A percentile compares a stretch with the other conserved stretches of the same genome.
Conservation (phyloP, 2,329 filamentous ascomycete genomes). For the Colletotrichum abscissum region DNA sequence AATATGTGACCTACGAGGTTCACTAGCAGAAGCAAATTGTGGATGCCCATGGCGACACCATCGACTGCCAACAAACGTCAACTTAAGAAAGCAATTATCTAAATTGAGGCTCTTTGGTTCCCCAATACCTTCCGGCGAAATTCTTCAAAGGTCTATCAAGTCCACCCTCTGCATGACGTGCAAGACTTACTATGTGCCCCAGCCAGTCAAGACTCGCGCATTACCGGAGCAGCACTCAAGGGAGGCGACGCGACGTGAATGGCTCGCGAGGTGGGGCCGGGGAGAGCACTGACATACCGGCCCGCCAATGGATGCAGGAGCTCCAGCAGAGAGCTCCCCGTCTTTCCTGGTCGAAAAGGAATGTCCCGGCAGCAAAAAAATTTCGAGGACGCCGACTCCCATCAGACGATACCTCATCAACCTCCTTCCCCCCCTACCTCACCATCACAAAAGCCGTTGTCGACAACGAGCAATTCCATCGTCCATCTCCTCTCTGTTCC, state of each 20-base stretch:
- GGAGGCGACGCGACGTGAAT: conserved; percentile 27
- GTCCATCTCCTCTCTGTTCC: conserved; percentile 31
- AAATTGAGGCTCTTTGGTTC: background rate
- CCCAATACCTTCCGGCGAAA: background rate
- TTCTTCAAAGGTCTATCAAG: background rate
- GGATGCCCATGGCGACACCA: background rate
- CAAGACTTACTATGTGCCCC: background rate
- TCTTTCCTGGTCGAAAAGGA: conserved; percentile 26
- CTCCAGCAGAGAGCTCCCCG: conserved; percentile 31
- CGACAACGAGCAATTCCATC: conserved; percentile 30
- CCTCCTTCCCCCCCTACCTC: conserved; percentile 3
- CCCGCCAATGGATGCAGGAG: conserved; percentile 28
- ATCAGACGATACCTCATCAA: conserved; percentile 27
- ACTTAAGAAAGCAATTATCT: background rate
- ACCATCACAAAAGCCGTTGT: conserved; percentile 30
- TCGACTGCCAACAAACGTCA: background rate
- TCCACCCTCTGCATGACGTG: background rate
- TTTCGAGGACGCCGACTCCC: conserved; percentile 23
- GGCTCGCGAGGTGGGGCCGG: conserved; percentile 13
- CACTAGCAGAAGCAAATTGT: no score
- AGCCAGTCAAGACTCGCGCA: conserved; percentile 20
- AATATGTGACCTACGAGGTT: no score
- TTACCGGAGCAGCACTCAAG: conserved; percentile 8
- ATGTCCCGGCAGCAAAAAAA: conserved; percentile 35
- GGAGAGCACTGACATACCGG: conserved; percentile 12